Evolutionary conservation across 73 alveolate species (phyloP).

Genomic region (Diophrys appendiculata): DNA sequence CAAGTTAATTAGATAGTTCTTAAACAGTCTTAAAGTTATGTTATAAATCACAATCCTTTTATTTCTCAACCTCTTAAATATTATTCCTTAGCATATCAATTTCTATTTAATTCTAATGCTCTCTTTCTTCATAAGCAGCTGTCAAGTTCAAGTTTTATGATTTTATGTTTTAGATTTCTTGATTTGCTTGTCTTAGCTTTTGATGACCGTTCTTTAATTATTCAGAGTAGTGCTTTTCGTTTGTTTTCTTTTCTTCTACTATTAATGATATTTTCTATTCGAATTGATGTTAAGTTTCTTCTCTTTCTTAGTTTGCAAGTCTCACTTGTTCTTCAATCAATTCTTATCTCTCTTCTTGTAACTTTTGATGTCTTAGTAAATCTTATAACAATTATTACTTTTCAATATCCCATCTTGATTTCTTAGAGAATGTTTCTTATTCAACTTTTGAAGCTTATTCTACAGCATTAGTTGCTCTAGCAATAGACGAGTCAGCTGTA

Average conservation of each 20-base stretch:
- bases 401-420: conserved; percentile 19
- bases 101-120: background rate
- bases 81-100: conserved; percentile 28
- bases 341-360: conserved; percentile 15
- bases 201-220: background rate
- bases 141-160: background rate
- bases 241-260: conserved; percentile 10
- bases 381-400: conserved; percentile 10
- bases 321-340: no score
- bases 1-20: conserved; percentile 3
- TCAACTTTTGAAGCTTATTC: no score
- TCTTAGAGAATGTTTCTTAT: no score
- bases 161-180: background rate
- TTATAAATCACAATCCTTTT: background rate
- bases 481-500: no score
- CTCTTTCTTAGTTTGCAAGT: no score
- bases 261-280: conserved; percentile 13
- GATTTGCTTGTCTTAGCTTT: background rate
- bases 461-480: no score
- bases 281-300: no score
- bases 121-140: conserved; percentile 19
- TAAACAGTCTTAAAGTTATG: background rate
- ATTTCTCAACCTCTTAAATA: conserved; percentile 2
- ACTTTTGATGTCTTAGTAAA: background rate
- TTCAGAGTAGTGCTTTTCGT: background rate